A percentile compares a stretch with the other conserved stretches of the same genome.
Evolutionary conservation across 2,329 filamentous ascomycete genomes (phyloP).

Genomic region (Clonostachys sp.): DNA sequence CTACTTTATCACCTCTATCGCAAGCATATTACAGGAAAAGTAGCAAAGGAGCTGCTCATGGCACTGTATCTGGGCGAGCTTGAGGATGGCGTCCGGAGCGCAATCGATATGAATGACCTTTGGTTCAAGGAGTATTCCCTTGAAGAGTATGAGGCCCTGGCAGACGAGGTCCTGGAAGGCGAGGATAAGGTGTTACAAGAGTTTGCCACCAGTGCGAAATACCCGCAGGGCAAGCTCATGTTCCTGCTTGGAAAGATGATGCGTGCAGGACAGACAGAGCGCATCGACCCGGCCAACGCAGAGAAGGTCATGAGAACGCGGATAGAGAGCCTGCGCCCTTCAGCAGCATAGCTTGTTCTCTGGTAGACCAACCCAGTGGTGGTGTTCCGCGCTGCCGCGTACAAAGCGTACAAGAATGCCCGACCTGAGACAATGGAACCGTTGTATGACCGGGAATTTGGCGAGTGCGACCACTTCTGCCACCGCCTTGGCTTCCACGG

Average conservation of each 20-base stretch:
- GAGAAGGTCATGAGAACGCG: conserved; percentile 37
- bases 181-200: conserved; percentile 41
- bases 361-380: no score
- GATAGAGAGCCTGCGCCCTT: conserved; percentile 10
- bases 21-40: conserved; percentile 47
- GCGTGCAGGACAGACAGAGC: conserved; percentile 44
- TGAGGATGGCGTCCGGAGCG: conserved; percentile 31
- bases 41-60: conserved; percentile 55
- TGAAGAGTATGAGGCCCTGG: conserved; percentile 43
- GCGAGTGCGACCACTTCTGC: no score
- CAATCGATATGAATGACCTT: conserved; percentile 39
- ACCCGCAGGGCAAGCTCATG: conserved; percentile 56
- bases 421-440: no score
- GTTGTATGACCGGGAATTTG: no score
- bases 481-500: no score
- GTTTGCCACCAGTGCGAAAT: conserved; percentile 36
- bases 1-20: conserved; percentile 42
- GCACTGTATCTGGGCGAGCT: conserved; percentile 44
- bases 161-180: conserved; percentile 33
- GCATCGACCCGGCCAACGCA: conserved; percentile 47
- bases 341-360: no score
- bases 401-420: no score
- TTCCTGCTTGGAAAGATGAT: conserved; percentile 57
- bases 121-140: conserved; percentile 50
- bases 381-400: no score